Percentiles rank a stretch among this genome's conserved stretches.
Evolutionary conservation across 2,329 filamentous ascomycete species (phyloP).

Genomic region (Ilyonectria sp.): DNA sequence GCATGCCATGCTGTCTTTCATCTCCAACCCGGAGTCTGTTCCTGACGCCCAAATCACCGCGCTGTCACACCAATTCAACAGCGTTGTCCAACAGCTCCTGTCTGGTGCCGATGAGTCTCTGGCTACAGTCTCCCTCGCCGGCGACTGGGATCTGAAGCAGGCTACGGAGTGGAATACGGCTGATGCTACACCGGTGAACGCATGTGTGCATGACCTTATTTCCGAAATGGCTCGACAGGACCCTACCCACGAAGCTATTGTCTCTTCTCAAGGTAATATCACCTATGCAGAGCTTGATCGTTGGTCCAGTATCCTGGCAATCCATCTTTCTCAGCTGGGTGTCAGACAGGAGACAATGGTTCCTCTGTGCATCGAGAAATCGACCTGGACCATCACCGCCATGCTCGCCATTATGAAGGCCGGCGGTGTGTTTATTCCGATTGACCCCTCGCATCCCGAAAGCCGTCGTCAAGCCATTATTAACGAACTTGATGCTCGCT

Average conservation of each 20-base stretch:
- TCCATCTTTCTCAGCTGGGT: slow-evolving; percentile 20
- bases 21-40: background rate
- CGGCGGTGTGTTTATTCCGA: slow-evolving; percentile 48
- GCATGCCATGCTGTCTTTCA: background rate
- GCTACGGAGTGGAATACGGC: slow-evolving; percentile 1
- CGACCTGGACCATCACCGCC: slow-evolving; percentile 38
- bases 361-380: slow-evolving; percentile 33
- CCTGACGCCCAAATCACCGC: slow-evolving; percentile 3
- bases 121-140: background rate
- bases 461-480: slow-evolving; percentile 9
- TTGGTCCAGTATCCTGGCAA: background rate
- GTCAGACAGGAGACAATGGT: slow-evolving; percentile 23
- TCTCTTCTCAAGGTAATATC: slow-evolving; percentile 46
- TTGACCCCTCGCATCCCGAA: slow-evolving; percentile 57
- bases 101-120: background rate
- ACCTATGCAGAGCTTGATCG: slow-evolving; percentile 39
- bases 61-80: background rate
- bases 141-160: slow-evolving; percentile 8
- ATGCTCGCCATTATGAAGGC: slow-evolving; percentile 54
- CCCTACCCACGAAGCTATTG: slow-evolving; percentile 23
- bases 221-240: slow-evolving; percentile 15
- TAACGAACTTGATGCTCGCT: background rate
- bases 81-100: slow-evolving; percentile 5
- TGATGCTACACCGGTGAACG: slow-evolving; percentile 1
- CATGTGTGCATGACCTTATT: slow-evolving; percentile 41